Evolutionary conservation across 768 basidiomycete genomes (phyloP).

Genomic region (Leccinum truebloodii): DNA sequence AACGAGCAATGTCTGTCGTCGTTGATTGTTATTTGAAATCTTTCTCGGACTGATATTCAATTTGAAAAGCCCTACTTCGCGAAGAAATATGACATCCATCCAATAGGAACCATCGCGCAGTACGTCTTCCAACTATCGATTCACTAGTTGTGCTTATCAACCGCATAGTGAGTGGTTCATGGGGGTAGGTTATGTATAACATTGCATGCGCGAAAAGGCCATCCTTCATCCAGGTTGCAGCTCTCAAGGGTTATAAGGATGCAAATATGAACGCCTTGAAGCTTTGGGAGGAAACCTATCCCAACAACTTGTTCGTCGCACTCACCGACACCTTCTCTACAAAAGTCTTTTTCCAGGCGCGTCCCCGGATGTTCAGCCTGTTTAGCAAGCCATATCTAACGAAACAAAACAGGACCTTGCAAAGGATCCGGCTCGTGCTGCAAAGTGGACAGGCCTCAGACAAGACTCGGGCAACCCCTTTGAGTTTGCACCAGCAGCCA

Average conservation of each 20-base stretch:
- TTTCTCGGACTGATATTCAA: not conserved
- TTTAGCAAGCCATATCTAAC: not conserved
- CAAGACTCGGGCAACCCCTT: constrained; percentile 95
- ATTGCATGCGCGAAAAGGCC: not conserved
- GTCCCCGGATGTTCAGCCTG: constrained; percentile 6
- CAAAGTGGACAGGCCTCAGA: constrained; percentile 78
- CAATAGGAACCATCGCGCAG: constrained; percentile 87
- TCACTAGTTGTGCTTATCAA: constrained; percentile 6
- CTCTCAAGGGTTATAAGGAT: constrained; percentile 77
- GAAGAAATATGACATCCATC: constrained; percentile 60
- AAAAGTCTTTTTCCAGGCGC: constrained; percentile 76
- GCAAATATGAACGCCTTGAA: constrained; percentile 75
- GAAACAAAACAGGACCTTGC: constrained; percentile 52
- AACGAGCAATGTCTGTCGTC: constrained; percentile 77
- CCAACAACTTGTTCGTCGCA: constrained; percentile 61
- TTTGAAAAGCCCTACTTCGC: constrained; percentile 77
- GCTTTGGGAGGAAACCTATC: constrained; percentile 83
- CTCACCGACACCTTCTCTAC: constrained; percentile 97
- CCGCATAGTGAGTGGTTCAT: constrained; percentile 82
- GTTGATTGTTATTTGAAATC: not conserved
- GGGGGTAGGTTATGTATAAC: constrained; percentile 52
- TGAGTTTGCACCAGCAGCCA: constrained; percentile 73
- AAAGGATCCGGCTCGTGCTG: constrained; percentile 56
- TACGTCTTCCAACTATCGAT: constrained; percentile 40
- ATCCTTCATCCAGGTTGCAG: constrained; percentile 60